phyloP scores from a whole-genome alignment of 2,329 filamentous ascomycete genomes.

The Arachnopeziza araneosa region DNA sequence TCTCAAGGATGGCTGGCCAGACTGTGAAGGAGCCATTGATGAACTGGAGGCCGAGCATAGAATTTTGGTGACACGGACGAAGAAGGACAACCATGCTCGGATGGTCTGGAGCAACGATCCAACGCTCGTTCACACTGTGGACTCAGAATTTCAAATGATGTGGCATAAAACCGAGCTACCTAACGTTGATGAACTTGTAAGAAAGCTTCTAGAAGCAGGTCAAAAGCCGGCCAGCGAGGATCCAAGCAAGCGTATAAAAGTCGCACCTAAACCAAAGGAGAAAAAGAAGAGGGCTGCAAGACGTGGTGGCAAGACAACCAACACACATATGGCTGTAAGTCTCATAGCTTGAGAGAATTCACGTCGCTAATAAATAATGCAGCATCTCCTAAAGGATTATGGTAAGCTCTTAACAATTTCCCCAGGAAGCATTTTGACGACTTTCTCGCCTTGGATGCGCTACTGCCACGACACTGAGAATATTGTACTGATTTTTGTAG shows the following conservation, averaged over 20 bases:
- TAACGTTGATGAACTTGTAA: conserved; percentile 33
- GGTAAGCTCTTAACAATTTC: not conserved
- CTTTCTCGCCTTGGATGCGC: no score
- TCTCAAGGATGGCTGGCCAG: conserved; percentile 92
- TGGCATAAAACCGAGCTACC: conserved; percentile 82
- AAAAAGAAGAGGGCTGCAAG: conserved; percentile 32
- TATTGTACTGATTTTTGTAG: not conserved
- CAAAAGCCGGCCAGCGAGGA: conserved; percentile 35
- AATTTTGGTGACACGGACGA: conserved; percentile 80
- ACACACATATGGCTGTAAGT: conserved; percentile 32
- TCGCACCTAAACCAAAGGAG: conserved; percentile 31
- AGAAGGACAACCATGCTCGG: conserved; percentile 83
- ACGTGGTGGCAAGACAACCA: conserved; percentile 32
- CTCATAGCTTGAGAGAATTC: conserved; percentile 9
- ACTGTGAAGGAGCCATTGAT: conserved; percentile 73
- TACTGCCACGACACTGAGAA: not conserved
- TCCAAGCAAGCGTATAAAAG: conserved; percentile 32
- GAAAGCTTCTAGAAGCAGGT: conserved; percentile 34
- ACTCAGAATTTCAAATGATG: conserved; percentile 75
- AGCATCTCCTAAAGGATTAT: conserved; percentile 23
- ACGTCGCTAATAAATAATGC: not conserved
- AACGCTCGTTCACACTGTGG: conserved; percentile 67
- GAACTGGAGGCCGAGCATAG: conserved; percentile 72
- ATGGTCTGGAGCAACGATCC: conserved; percentile 89
- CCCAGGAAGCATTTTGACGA: no score